Evolutionary conservation across 2,329 filamentous ascomycete genomes (phyloP), one percentile per base, ranked within the genome.

Genomic region (Colletotrichum sp.): DNA sequence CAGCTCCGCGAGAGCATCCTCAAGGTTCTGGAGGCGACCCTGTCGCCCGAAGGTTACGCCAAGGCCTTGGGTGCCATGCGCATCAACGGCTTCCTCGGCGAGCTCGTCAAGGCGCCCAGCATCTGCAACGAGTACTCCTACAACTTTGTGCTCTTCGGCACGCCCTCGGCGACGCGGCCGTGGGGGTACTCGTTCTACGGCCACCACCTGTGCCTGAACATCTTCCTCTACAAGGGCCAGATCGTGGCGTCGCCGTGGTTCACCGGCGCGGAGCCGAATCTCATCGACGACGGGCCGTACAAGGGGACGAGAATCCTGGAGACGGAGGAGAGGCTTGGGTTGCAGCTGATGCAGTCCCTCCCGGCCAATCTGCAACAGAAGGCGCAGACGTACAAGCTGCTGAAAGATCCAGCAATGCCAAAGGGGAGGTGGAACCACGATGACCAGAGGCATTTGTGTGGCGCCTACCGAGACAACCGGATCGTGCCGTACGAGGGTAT

Each of bases 141-240:
- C 88, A 95, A 95, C 84, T 93, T 95, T 75, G 90, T 92, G 44
- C 85, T 95, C 3, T 95, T 95, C 80, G 93, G 93, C 13, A 83
- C 84, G 12, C 93, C 93, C 0, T 92, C 91, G 0, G 81, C 85
- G 0, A 86, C 86, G 0, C 79, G 84, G 4, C 92, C 93, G 0
- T 96, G 94, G 94, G 94, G 94, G 1, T 94, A 91, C 84, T 90
- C 91, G 0, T 92, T 95, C 80, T 96, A 95, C 84, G 95, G 95
- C 8, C 95, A 96, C 82, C 95, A 96, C 79, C 87, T 96, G 4
- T 95, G 93, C 79, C 88, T 96, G 4, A 93, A 92, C 79, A 94
- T 96, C 81, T 88, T 96, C 78, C 85, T 92, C 71, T 90, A 92
- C 80, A 87, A 87, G 36, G 84, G 86, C 0, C 93, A 95, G 82